These are phyloP conservation scores for Trichophyton schoenleinii DNA, from an alignment of 2,329 filamentous ascomycete species.

Conservation along the genomic window DNA sequence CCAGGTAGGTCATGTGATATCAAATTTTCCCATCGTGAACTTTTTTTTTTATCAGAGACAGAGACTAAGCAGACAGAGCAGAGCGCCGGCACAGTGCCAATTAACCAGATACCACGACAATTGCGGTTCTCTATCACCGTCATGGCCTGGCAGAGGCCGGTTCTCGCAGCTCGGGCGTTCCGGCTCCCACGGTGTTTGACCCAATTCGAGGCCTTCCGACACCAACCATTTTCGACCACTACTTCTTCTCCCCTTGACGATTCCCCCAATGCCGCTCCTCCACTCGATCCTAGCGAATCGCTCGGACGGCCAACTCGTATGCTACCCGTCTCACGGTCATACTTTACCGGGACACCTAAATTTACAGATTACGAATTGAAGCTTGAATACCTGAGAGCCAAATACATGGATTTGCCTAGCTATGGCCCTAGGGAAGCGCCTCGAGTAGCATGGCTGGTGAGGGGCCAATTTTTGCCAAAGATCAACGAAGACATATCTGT, in stretches of 20 bases:
- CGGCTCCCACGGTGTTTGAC: slow-evolving; percentile 13
- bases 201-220: slow-evolving; percentile 8
- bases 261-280: slow-evolving; percentile 19
- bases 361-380: slow-evolving; percentile 77
- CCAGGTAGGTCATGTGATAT: neutral
- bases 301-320: slow-evolving; percentile 50
- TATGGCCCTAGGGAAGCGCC: slow-evolving; percentile 54
- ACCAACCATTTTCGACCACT: slow-evolving; percentile 15
- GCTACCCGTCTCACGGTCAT: slow-evolving; percentile 76
- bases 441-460: slow-evolving; percentile 62
- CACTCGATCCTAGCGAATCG: slow-evolving; percentile 23
- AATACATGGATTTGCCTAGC: slow-evolving; percentile 60
- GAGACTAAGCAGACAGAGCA: neutral
- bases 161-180: slow-evolving; percentile 28
- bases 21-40: neutral
- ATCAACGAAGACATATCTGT: slow-evolving; percentile 61
- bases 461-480: slow-evolving; percentile 60
- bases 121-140: slow-evolving; percentile 6
- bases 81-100: neutral
- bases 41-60: neutral
- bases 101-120: neutral
- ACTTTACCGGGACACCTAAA: slow-evolving; percentile 74
- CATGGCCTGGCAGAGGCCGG: slow-evolving; percentile 30
- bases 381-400: slow-evolving; percentile 58
- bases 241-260: slow-evolving; percentile 13